Base-by-base conservation (phyloP, 2,329 filamentous ascomycete species). In the Botrytis porri region DNA sequence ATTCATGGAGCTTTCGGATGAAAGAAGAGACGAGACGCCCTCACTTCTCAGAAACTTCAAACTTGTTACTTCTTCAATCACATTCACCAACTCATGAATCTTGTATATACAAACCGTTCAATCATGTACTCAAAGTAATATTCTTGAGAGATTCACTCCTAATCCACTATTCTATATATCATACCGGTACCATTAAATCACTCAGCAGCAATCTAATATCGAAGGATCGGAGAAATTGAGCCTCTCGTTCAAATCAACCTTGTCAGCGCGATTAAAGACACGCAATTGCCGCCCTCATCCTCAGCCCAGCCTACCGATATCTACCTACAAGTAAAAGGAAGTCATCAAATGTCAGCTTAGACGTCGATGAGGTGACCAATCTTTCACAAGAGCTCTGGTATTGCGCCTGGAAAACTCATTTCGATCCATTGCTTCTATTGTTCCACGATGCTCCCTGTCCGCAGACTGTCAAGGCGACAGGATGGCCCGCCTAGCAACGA, bases 301-400 rank as follows among this genome's bases (percentile, higher is more conserved):
- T 32, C 48, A 67, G 65, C 65, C 29, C 35, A 67, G 48, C 65
- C 65, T 57, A 41, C 65, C 48, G 16, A 32, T 37, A 37, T 57
- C 48, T 57, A 37, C 39, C n/a, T 64, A 45, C 39, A 29, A 65
- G 48, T n/a, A 18, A 29, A 25, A 39, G 32, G 41, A 39, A 25
- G n/a, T 54, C 63, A 48, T 54, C 63, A 48, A 45, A 61, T 69
- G 70, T 61, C 63, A 69, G 39, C 63, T 37, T 72, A 60, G 48
- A 48, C 29, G 39, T 67, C 64, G 45, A 72, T 72, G 70, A 72
- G 62, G 35, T 66, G 65, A 67, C 70, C 62, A 72, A 72, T 69
- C 45, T 60, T 72, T 25, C 65, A 48, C 41, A 32, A 60, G 41
- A 72, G 32, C 70, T 45, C 67, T 60, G 45, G 62, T 69, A 41